Evolutionary conservation across 345 rosid species (phyloP).

Genomic region (Xanthoceras sorbifolium): DNA sequence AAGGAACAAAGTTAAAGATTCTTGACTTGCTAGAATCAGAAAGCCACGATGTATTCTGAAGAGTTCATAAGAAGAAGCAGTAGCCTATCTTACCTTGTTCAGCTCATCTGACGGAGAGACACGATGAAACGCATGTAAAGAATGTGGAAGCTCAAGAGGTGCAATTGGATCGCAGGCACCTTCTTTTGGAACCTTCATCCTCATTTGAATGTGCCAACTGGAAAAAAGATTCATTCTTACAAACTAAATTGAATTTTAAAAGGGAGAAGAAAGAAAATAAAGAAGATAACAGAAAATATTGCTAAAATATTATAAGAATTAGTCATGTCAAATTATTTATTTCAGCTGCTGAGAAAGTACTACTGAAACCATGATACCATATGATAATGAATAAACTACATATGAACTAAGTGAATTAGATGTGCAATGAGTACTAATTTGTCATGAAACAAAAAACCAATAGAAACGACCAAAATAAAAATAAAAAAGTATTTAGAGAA

Average conservation of each 20-base stretch:
- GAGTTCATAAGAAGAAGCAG: constrained; percentile 1
- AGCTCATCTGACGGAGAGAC: constrained; percentile 73
- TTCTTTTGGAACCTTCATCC: constrained; percentile 71
- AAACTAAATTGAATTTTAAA: constrained; percentile 3
- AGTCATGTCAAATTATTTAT: not conserved
- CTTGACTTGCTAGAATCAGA: not conserved
- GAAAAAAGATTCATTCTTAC: constrained; percentile 14
- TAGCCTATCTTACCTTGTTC: constrained; percentile 45
- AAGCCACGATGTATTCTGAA: not conserved
- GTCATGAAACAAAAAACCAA: not conserved
- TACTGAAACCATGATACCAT: not conserved
- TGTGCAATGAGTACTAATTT: not conserved
- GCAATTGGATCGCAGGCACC: constrained; percentile 88
- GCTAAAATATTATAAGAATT: not conserved
- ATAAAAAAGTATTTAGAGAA: not conserved
- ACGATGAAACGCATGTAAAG: constrained; percentile 84
- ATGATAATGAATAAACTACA: not conserved
- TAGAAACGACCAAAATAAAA: not conserved
- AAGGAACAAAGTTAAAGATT: not conserved
- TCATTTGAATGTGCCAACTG: constrained; percentile 96
- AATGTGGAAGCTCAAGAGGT: constrained; percentile 90
- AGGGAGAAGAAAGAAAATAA: not conserved
- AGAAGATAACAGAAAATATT: not conserved
- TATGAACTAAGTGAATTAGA: not conserved
- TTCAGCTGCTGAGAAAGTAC: too few relatives aligned